A percentile compares a stretch with the other conserved stretches of the same genome.
Evolutionary conservation across 2,329 filamentous ascomycete species (phyloP).

Genomic region (Exophiala bonariae): DNA sequence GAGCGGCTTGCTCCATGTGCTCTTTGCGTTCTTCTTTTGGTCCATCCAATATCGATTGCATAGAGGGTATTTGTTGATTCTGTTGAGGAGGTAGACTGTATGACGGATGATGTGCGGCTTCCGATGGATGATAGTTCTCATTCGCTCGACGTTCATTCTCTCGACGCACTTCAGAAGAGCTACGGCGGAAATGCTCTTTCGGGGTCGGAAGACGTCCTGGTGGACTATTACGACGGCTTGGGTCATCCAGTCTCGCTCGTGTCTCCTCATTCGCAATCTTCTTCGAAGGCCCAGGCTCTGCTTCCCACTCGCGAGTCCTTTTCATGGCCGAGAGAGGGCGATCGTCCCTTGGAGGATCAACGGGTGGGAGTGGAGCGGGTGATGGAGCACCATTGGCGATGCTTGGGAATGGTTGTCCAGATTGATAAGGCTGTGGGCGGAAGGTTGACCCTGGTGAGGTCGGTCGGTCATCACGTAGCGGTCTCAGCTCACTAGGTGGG

Average conservation of each 20-base stretch:
- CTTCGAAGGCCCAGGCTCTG: constrained; percentile 68
- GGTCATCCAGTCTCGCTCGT: constrained; percentile 81
- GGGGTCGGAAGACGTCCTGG: constrained; percentile 61
- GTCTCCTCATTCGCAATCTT: constrained; percentile 88
- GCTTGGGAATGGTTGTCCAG: constrained; percentile 66
- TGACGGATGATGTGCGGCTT: constrained; percentile 83
- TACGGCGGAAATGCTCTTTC: constrained; percentile 72
- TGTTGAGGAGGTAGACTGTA: constrained; percentile 58
- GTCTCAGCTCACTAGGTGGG: constrained; percentile 79
- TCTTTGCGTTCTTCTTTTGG: constrained; percentile 58
- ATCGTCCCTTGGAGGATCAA: constrained; percentile 68
- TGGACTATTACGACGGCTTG: constrained; percentile 70
- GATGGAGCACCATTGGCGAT: constrained; percentile 70
- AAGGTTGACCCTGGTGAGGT: constrained; percentile 90
- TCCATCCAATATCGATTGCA: constrained; percentile 56
- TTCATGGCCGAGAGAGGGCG: constrained; percentile 81
- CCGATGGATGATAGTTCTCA: constrained; percentile 86
- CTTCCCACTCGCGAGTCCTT: constrained; percentile 89
- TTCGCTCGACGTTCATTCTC: constrained; percentile 66
- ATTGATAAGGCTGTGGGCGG: constrained; percentile 76
- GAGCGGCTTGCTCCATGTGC: constrained; percentile 76
- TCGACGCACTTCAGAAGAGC: constrained; percentile 65
- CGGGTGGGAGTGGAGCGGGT: constrained; percentile 50
- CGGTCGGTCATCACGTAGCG: constrained; percentile 79
- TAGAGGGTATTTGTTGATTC: constrained; percentile 53